Evolutionary conservation across 192 early-diverging fungal genomes (phyloP).

Genomic region (Backusella tuberculispora): DNA sequence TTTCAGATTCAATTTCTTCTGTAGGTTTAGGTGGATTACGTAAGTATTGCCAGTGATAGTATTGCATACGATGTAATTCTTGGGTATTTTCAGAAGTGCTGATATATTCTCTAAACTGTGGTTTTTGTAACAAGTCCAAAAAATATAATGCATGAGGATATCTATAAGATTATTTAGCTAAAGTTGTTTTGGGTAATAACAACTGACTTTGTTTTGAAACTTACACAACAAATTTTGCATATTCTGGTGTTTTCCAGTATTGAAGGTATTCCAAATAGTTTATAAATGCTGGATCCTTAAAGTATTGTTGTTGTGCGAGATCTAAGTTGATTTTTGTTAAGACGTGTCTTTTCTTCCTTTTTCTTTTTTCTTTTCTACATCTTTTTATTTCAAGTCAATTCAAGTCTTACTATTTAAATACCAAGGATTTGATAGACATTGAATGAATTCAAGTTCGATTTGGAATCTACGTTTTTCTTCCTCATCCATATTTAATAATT

Average conservation of each 20-base stretch:
- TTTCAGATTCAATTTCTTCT: not conserved
- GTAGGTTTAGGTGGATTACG: conserved; percentile 43
- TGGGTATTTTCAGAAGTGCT: conserved; percentile 71
- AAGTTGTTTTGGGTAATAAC: not conserved
- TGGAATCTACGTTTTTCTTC: conserved; percentile 67
- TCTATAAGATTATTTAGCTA: conserved; percentile 38
- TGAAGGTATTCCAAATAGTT: conserved; percentile 90
- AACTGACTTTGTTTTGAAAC: not conserved
- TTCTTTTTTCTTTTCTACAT: no score
- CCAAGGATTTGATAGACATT: conserved; percentile 92
- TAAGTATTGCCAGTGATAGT: conserved; percentile 73
- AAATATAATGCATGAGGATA: conserved; percentile 90
- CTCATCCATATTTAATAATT: not conserved
- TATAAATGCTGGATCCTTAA: conserved; percentile 83
- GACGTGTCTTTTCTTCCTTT: not conserved
- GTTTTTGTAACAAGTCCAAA: conserved; percentile 83
- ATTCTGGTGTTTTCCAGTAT: conserved; percentile 90
- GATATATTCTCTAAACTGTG: conserved; percentile 77
- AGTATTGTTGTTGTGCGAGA: conserved; percentile 88
- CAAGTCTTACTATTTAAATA: conserved; percentile 79
- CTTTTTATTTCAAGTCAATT: no score
- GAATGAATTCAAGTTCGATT: conserved; percentile 95
- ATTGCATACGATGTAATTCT: conserved; percentile 80
- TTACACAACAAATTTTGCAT: conserved; percentile 88
- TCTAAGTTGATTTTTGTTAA: conserved; percentile 38